Conservation (phyloP, 805 yeast genomes). For the Candida xyloterini region DNA sequence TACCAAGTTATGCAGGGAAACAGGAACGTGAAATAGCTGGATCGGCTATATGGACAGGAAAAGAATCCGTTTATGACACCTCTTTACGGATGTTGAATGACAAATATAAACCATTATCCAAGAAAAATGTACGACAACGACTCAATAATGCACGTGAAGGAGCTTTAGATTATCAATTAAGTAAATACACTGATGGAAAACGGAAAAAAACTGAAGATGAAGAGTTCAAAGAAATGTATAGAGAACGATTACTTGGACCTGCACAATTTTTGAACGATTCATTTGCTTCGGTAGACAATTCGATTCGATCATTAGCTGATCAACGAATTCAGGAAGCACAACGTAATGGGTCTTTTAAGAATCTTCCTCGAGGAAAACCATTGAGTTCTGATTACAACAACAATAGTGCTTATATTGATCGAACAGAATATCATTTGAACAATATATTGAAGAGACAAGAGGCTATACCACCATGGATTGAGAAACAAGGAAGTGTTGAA, state of each 20-base stretch:
- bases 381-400: slow-evolving; percentile 38
- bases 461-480: slow-evolving; percentile 88
- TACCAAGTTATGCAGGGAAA: slow-evolving; percentile 45
- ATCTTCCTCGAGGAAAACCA: slow-evolving; percentile 63
- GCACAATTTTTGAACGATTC: slow-evolving; percentile 43
- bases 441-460: slow-evolving; percentile 74
- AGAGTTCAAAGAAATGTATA: slow-evolving; percentile 57
- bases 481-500: slow-evolving; percentile 61
- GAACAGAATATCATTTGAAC: slow-evolving; percentile 75
- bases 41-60: slow-evolving; percentile 58
- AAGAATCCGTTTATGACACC: slow-evolving; percentile 45
- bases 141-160: slow-evolving; percentile 61
- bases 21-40: slow-evolving; percentile 47
- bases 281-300: slow-evolving; percentile 43
- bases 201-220: slow-evolving; percentile 32
- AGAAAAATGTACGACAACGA: slow-evolving; percentile 35
- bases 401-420: slow-evolving; percentile 57
- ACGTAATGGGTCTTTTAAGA: slow-evolving; percentile 64
- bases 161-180: slow-evolving; percentile 59
- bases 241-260: slow-evolving; percentile 62
- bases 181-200: slow-evolving; percentile 11
- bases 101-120: slow-evolving; percentile 38
- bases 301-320: slow-evolving; percentile 68
- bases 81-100: slow-evolving; percentile 56
- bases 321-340: slow-evolving; percentile 73